Conservation (phyloP, 2,329 filamentous ascomycete genomes). For the Colletotrichum sp. region DNA sequence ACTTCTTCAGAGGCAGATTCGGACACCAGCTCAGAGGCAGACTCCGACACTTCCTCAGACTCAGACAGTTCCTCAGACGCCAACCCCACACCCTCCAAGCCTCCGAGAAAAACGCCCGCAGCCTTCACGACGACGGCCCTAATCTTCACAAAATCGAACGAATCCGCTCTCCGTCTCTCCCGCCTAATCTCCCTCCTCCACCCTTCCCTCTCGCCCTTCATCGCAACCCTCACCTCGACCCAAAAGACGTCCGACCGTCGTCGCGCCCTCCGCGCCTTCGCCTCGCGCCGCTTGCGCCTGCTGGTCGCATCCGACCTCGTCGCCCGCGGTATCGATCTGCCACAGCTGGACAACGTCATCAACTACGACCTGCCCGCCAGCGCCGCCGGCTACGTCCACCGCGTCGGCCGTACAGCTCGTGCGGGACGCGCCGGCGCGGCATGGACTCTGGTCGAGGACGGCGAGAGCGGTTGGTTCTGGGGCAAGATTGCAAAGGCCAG, state of each 20-base stretch:
- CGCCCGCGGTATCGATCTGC: conserved; percentile 86
- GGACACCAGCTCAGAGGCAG: conserved; percentile 32
- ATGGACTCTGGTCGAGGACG: conserved; percentile 84
- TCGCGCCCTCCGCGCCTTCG: conserved; percentile 71
- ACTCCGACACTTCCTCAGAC: conserved; percentile 37
- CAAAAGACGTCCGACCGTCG: conserved; percentile 74
- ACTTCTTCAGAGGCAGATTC: conserved; percentile 29
- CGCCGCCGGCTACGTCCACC: conserved; percentile 84
- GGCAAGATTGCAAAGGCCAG: conserved; percentile 72
- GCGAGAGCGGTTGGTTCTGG: conserved; percentile 92
- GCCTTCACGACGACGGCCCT: conserved; percentile 58
- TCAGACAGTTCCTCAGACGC: conserved; percentile 26
- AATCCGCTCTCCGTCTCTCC: conserved; percentile 84
- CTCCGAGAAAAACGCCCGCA: neutral
- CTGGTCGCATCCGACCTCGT: conserved; percentile 94
- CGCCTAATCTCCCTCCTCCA: conserved; percentile 75
- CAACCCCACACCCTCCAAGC: conserved; percentile 13
- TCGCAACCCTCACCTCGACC: conserved; percentile 78
- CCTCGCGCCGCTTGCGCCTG: conserved; percentile 66
- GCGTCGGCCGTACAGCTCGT: conserved; percentile 88
- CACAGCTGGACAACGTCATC: conserved; percentile 80
- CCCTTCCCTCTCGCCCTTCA: conserved; percentile 58
- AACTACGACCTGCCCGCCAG: conserved; percentile 92
- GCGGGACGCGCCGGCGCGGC: conserved; percentile 78
- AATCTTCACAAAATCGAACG: conserved; percentile 91